These are phyloP conservation scores for Diutina pseudorugosa DNA, from an alignment of 1,139 yeast genomes.

Conservation along the genomic window DNA sequence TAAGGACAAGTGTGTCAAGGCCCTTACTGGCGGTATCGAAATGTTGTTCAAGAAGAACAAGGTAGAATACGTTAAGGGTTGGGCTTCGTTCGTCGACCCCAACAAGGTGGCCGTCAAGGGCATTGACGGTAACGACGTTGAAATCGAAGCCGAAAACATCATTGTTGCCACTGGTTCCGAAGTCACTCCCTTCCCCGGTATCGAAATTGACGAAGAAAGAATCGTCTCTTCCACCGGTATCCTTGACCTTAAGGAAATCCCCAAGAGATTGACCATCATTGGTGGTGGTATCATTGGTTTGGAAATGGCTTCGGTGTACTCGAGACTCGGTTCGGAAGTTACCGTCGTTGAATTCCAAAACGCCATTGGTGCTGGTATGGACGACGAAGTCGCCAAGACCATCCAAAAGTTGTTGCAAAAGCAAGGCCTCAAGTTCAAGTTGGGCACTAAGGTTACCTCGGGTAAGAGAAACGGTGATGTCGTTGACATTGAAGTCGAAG, in stretches of 20 bases:
- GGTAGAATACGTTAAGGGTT: slow-evolving; percentile 89
- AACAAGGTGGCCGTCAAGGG: slow-evolving; percentile 71
- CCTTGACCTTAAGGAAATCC: slow-evolving; percentile 70
- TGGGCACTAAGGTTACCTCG: slow-evolving; percentile 80
- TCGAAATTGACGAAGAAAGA: slow-evolving; percentile 91
- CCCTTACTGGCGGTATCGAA: slow-evolving; percentile 89
- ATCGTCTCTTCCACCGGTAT: slow-evolving; percentile 96
- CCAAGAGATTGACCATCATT: slow-evolving; percentile 83
- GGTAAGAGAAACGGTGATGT: slow-evolving; percentile 83
- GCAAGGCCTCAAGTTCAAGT: slow-evolving; percentile 91
- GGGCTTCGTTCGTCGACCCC: slow-evolving; percentile 80
- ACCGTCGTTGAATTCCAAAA: slow-evolving; percentile 86
- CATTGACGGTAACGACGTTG: slow-evolving; percentile 63
- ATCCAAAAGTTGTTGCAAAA: slow-evolving; percentile 83
- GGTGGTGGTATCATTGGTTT: slow-evolving; percentile 99
- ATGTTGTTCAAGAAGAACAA: slow-evolving; percentile 91
- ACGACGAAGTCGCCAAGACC: slow-evolving; percentile 82
- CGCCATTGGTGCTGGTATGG: slow-evolving; percentile 94
- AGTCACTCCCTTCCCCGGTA: slow-evolving; percentile 98
- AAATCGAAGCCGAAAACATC: slow-evolving; percentile 71
- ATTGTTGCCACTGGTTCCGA: slow-evolving; percentile 98
- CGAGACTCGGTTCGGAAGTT: slow-evolving; percentile 91
- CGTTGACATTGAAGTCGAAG: slow-evolving; percentile 82
- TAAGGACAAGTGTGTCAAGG: slow-evolving; percentile 81
- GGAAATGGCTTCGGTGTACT: slow-evolving; percentile 98